These are phyloP conservation scores for Acorus gramineus DNA, from an alignment of 106 monocot species.

Conservation along the genomic window DNA sequence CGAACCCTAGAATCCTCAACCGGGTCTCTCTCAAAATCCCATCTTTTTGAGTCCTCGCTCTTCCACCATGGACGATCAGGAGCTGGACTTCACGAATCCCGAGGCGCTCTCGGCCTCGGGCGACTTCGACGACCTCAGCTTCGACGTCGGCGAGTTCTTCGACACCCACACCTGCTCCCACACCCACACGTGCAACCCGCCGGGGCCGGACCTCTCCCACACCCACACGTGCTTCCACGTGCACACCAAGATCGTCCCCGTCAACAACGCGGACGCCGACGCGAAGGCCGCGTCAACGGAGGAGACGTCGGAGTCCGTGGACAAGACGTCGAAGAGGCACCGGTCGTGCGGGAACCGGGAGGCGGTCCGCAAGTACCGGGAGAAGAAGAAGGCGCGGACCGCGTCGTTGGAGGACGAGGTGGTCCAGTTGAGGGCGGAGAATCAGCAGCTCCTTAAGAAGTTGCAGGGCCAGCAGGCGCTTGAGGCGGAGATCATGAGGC, in stretches of 20 bases:
- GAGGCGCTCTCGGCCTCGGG: slow-evolving; percentile 30
- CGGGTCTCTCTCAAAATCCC: neutral
- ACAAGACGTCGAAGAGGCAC: slow-evolving; percentile 42
- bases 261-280: slow-evolving; percentile 13
- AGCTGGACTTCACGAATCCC: slow-evolving; percentile 58
- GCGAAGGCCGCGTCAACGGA: slow-evolving; percentile 12
- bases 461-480: slow-evolving; percentile 43
- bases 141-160: slow-evolving; percentile 61
- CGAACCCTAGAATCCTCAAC: slow-evolving; percentile 4
- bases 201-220: slow-evolving; percentile 68
- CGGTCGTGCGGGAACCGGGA: slow-evolving; percentile 48
- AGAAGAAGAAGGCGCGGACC: slow-evolving; percentile 80
- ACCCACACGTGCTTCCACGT: slow-evolving; percentile 94
- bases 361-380: slow-evolving; percentile 74
- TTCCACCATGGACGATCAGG: slow-evolving; percentile 48
- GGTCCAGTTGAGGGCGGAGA: slow-evolving; percentile 41
- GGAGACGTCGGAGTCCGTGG: slow-evolving; percentile 22
- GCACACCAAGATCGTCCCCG: slow-evolving; percentile 77
- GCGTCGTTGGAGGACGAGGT: slow-evolving; percentile 87
- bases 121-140: slow-evolving; percentile 30
- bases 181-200: slow-evolving; percentile 88
- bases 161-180: slow-evolving; percentile 78
- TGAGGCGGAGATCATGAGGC: slow-evolving; percentile 71
- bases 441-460: slow-evolving; percentile 56
- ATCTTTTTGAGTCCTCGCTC: slow-evolving; percentile 1